Base-by-base conservation (phyloP, 495 filamentous ascomycete genomes). In the Cudoniella acicularis region DNA sequence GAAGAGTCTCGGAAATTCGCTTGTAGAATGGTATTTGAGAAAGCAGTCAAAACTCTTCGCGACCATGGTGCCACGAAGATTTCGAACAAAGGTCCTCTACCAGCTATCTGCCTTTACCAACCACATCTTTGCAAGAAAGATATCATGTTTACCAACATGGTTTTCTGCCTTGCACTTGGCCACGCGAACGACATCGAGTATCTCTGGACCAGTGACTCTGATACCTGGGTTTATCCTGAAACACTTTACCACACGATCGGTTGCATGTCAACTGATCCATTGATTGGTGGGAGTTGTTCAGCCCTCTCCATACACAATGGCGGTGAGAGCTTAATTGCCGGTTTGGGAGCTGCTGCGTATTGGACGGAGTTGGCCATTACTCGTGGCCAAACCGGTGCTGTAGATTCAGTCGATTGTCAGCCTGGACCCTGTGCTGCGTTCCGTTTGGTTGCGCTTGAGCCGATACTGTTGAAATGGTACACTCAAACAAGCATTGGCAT, bases 101-200 rank as follows among this genome's bases (percentile, higher is more conserved):
- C 55, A 27, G 54, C 54, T 20, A 61, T 72, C 1, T 72, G 70
- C 46, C 51, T 72, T 0, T 70, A 66, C 36, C 68, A 72, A 46
- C 70, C 70, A 13, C 70, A 72, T 58, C 51, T 65, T 46, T 66
- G 69, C 62, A 72, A 72, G 57, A 72, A 70, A 40, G 70, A 58
- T 10, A 68, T 72, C 22, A 72, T 72, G 70, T 72, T 72, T 21
- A 68, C 70, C 6, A 61, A 65, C n/a, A 70, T 72, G 60, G 65
- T 72, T 18, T 70, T 72, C 46, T 66, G 63, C 0, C 62, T 72
- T 24, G 70, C 69, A 8, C 64, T 72, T 16, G 62, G 68, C 20
- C 68, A 72, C 42, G 61, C 66, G 23, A 60, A 69, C 2, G 67
- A 66, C 4, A 61, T 72, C 27, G 70, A 72, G 41, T 72, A 67